Conservation (phyloP, 2,329 filamentous ascomycete species). For the Trichoderma simmonsii region DNA sequence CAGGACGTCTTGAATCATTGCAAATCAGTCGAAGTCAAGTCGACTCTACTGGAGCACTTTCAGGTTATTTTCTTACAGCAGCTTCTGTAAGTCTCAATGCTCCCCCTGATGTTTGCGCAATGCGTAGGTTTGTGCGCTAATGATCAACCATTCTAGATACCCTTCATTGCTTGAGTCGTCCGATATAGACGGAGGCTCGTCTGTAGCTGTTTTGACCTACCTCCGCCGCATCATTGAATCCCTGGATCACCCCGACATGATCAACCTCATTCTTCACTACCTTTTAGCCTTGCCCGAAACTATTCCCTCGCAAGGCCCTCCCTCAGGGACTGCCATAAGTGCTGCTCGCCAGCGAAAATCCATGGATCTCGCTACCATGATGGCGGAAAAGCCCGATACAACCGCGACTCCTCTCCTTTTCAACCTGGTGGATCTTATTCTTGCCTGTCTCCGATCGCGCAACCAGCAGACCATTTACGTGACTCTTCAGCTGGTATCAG, state of each 20-base stretch:
- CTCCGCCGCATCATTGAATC: conserved; percentile 86
- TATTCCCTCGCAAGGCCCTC: conserved; percentile 35
- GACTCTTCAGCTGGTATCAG: conserved; percentile 80
- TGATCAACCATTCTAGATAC: conserved; percentile 56
- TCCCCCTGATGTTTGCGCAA: background rate
- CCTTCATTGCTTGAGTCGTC: conserved; percentile 95
- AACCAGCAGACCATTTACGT: conserved; percentile 89
- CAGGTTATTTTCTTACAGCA: conserved; percentile 95
- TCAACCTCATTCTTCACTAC: conserved; percentile 90
- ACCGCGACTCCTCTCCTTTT: conserved; percentile 81
- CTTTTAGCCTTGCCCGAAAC: conserved; percentile 74
- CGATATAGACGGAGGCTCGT: conserved; percentile 93
- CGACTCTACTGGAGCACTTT: conserved; percentile 92
- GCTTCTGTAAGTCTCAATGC: conserved; percentile 62
- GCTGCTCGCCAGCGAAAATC: conserved; percentile 81
- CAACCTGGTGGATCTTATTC: conserved; percentile 86
- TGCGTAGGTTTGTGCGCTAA: background rate
- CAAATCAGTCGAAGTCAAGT: conserved; percentile 84
- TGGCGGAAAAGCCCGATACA: conserved; percentile 70
- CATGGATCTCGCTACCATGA: conserved; percentile 77
- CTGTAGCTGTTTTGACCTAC: conserved; percentile 92
- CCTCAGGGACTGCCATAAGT: conserved; percentile 54
- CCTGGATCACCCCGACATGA: conserved; percentile 88
- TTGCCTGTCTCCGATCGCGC: conserved; percentile 77
- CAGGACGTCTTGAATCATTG: conserved; percentile 97